phyloP scores from a whole-genome alignment of 2,329 filamentous ascomycete species.

The Cercospora sp. region DNA sequence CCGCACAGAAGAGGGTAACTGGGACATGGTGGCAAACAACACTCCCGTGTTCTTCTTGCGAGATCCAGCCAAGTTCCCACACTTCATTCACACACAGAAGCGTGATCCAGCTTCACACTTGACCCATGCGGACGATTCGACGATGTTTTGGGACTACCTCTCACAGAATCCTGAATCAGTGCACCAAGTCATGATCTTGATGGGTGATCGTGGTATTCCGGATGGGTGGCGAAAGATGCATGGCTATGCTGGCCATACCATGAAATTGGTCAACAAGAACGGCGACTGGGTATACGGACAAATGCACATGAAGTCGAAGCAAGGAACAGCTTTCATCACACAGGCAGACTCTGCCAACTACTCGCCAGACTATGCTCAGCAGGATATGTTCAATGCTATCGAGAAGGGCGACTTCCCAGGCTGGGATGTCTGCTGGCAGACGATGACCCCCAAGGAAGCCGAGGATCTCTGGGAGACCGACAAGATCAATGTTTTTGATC shows the following conservation, averaged over 20 bases:
- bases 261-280: constrained; percentile 56
- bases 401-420: constrained; percentile 55
- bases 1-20: constrained; percentile 71
- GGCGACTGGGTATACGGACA: constrained; percentile 56
- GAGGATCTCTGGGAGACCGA: constrained; percentile 55
- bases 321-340: constrained; percentile 54
- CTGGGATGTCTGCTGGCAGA: constrained; percentile 55
- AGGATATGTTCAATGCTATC: constrained; percentile 55
- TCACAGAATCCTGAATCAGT: constrained; percentile 56
- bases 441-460: constrained; percentile 54
- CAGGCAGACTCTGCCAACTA: constrained; percentile 54
- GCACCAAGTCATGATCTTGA: constrained; percentile 56
- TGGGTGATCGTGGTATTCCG: constrained; percentile 57
- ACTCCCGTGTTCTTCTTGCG: constrained; percentile 75
- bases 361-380: constrained; percentile 54
- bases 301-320: constrained; percentile 56
- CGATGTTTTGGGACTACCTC: constrained; percentile 67
- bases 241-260: constrained; percentile 54
- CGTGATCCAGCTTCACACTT: constrained; percentile 69
- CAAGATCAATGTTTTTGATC: constrained; percentile 56
- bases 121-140: constrained; percentile 63
- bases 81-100: constrained; percentile 75
- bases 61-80: constrained; percentile 70
- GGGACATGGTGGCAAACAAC: constrained; percentile 72
- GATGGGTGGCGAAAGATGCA: constrained; percentile 59